Conservation (phyloP, 2,329 filamentous ascomycete genomes). For the Leptographium radiaticola region DNA sequence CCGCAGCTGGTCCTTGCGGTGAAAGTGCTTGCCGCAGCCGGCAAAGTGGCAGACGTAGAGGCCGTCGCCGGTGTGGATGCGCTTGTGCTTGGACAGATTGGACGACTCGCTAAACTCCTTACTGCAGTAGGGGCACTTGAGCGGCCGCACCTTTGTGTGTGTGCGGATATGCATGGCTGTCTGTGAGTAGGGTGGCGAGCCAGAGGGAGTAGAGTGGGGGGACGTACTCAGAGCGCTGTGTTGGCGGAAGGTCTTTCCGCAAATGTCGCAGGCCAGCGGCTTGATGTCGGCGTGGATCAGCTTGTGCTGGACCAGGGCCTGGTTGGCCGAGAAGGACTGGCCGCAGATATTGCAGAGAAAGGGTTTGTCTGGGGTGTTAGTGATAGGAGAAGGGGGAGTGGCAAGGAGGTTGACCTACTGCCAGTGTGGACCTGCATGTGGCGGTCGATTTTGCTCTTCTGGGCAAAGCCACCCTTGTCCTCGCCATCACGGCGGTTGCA, state of each 20-base stretch:
- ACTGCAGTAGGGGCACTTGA: slow-evolving; percentile 43
- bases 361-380: slow-evolving; percentile 37
- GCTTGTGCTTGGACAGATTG: slow-evolving; percentile 52
- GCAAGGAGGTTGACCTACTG: slow-evolving; percentile 29
- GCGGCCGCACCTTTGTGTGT: slow-evolving; percentile 52
- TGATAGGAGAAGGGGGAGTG: background rate
- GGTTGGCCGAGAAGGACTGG: slow-evolving; percentile 49
- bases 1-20: slow-evolving; percentile 46
- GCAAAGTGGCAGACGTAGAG: slow-evolving; percentile 32
- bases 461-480: slow-evolving; percentile 35
- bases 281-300: slow-evolving; percentile 54
- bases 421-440: slow-evolving; percentile 55
- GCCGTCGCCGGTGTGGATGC: slow-evolving; percentile 43
- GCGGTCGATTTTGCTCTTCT: slow-evolving; percentile 50
- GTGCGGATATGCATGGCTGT: slow-evolving; percentile 54
- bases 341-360: slow-evolving; percentile 43
- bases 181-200: background rate
- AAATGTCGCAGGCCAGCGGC: slow-evolving; percentile 45
- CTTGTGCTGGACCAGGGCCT: slow-evolving; percentile 54
- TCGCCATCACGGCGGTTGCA: slow-evolving; percentile 35
- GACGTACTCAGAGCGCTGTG: slow-evolving; percentile 52
- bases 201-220: slow-evolving; percentile 25
- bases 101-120: slow-evolving; percentile 52
- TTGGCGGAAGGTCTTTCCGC: slow-evolving; percentile 49
- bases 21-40: slow-evolving; percentile 43